Base-by-base conservation (phyloP, 2,329 filamentous ascomycete species). In the Neurospora sp. region DNA sequence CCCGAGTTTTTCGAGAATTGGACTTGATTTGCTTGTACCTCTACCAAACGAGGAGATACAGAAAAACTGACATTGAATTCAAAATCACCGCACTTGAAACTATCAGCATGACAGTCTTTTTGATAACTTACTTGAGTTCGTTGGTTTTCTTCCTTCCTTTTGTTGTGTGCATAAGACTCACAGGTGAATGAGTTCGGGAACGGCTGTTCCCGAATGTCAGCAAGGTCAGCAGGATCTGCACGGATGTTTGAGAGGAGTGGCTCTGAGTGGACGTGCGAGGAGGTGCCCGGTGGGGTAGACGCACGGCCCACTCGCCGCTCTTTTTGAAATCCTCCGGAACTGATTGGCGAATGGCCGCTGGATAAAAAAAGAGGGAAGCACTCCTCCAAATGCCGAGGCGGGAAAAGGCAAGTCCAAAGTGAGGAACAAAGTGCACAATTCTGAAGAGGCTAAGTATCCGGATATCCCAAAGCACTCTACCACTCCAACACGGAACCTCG, bases 291-390 rank as follows among this genome's bases (percentile, higher is more conserved):
- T 67, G 66, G 19, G 38, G 39, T n/a, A 67, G 11, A 33, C 15
- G 52, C 52, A 62, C 52, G 52, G 8, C 39, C 41, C 8, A n/a
- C 41, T 10, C 33, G 39, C 17, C 3, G 33, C 10, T 62, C 39
- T 15, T 39, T 70, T 70, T 39, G 52, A 70, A 70, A 70, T 70
- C 38, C 52, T 33, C 6, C 36, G 19, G 39, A 36, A 28, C 8
- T 70, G 67, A 70, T 70, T 70, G 69, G 69, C 66, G 69, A 70
- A 69, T 70, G 52, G 67, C 37, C 66, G 41, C 23, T 23, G 46
- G 39, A 62, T 33, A 19, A 39, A 28, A 19, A 62, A 17, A 57
- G 19, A 39, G 43, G 37, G 46, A 52, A 39, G 43, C 15, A 39
- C 41, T 23, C 36, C 67, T 65, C 46, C 40, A n/a, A 57, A 62